These are phyloP conservation scores for Diaporthe aspalathi DNA, from an alignment of 2,329 filamentous ascomycete genomes.

Conservation along the genomic window DNA sequence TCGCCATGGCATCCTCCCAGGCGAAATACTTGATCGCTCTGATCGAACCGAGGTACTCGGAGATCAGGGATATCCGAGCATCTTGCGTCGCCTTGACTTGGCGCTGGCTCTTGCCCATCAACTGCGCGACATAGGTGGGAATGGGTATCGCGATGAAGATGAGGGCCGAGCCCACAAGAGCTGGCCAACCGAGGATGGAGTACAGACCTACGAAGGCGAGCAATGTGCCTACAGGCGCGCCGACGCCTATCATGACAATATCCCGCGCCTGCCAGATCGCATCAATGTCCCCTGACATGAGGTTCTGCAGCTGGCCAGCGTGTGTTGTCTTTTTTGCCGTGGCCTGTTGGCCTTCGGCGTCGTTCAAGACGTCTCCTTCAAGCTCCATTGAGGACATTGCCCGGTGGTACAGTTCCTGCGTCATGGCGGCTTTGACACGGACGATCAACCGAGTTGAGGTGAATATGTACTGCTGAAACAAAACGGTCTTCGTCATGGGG, in stretches of 20 bases:
- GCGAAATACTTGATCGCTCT: conserved; percentile 71
- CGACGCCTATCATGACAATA: conserved; percentile 58
- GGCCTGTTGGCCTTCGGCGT: conserved; percentile 43
- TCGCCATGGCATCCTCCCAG: conserved; percentile 66
- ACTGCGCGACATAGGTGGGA: conserved; percentile 60
- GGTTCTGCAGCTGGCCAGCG: conserved; percentile 50
- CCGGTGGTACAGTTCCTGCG: conserved; percentile 68
- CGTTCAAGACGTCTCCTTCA: conserved; percentile 63
- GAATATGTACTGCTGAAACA: conserved; percentile 69
- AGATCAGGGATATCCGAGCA: conserved; percentile 66
- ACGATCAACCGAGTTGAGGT: conserved; percentile 67
- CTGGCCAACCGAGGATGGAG: conserved; percentile 65
- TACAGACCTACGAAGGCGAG: conserved; percentile 65
- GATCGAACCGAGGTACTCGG: conserved; percentile 68
- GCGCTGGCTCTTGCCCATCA: conserved; percentile 62
- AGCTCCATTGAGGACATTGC: conserved; percentile 67
- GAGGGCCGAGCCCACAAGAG: conserved; percentile 62
- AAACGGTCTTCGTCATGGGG: conserved; percentile 59
- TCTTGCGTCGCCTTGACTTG: conserved; percentile 67
- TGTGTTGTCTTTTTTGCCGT: conserved; percentile 41
- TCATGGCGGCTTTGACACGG: conserved; percentile 66
- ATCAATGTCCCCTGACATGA: conserved; percentile 70
- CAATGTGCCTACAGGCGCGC: conserved; percentile 59
- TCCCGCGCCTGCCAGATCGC: conserved; percentile 65
- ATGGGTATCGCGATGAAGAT: conserved; percentile 62